Evolutionary conservation across 352 stramenopile genomes (phyloP), one percentile per base, ranked within the genome.

Genomic region (Globisporangium canariense): DNA sequence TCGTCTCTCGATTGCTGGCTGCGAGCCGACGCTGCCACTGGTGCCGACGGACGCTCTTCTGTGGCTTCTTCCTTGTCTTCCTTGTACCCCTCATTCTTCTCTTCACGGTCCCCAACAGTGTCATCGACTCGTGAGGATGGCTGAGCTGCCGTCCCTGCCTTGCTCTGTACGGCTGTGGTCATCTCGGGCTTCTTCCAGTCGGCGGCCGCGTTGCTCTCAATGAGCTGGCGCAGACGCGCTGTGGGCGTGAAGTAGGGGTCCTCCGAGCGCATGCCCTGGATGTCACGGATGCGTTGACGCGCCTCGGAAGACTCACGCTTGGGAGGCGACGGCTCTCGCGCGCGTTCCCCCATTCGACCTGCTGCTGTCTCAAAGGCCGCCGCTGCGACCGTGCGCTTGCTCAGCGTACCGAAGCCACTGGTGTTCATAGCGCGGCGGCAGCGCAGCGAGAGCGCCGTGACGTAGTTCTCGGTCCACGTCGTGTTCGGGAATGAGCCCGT

Each of bases 381-480:
- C 38, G 34, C 10, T 14, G 43, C 22, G n/a, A 28, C 4, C 47
- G 58, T 14, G 63, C 57, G 41, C 73, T 79, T 43, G 28, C n/a
- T 59, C 18, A 52, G 6, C 3, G 40, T 41, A 2, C 52, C 52
- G 18, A 58, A 46, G 30, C 52, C 40, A n/a, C 56, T 62, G 25
- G 56, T 25, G 6, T 64, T 55, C 54, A 87, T 52, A 13, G 83
- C 30, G 43, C 77, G 74, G 6, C 67, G 71, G 25, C 74, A 79
- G 20, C 69, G 63, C 9, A 77, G 40, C 43, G 71, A 68, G 25
- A 90, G 71, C 20, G 69, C 62, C 2, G 70, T 75, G 28, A 91
- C 74, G 61, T 92, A 81, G 60, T 90, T 94, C 62, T 96, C 88
- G 46, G 89, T 82, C 88, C 88, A 96, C 50, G 70, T 86, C 2